Base-by-base conservation (phyloP, 768 basidiomycete genomes). In the Boletus sp. region DNA sequence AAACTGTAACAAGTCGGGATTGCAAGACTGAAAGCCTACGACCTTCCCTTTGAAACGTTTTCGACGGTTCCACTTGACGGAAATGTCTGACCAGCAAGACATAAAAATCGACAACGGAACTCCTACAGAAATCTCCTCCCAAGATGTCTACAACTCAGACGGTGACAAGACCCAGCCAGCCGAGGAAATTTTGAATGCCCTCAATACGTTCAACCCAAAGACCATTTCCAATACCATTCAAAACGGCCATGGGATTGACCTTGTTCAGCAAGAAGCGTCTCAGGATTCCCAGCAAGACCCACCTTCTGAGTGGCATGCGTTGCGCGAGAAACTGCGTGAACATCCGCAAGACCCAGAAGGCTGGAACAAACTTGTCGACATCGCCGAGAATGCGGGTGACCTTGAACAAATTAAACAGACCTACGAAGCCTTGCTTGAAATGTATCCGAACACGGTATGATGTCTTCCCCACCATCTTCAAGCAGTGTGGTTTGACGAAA, bases 401-500 rank as follows among this genome's bases (percentile, higher is more conserved):
- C 81, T 93, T 62, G 82, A 87, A 50, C 86, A 85, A 70, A 87
- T 95, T 61, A 84, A 91, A 59, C 80, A 83, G 45, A 84, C 89
- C 15, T 98, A 92, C 71, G 89, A 93, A 66, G 86, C 82, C 41
- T 77, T 98, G 61, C 80, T 96, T 55, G 83, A 86, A 67, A 85
- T 85, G 50, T 96, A 91, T 71, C 95, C 96, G 18, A 96, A 96
- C 72, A 93, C 90, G 64, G 94, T 98, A 76, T 79, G 90, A 84
- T 61, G 56, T 57, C 55, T 55, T 52, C 56, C 18, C 59, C 56
- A 62, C 70, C 56, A 9, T 63, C 60, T 64, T 64, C 57, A 54
- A 68, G 47, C 58, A 55, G 66, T 29, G 50, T 61, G 62, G 47
- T 69, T 67, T 62, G 60, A 65, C 64, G 52, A 51, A 58, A 52